These are phyloP conservation scores for Fusarium hainanense DNA, from an alignment of 2,329 filamentous ascomycete species.

Conservation along the genomic window DNA sequence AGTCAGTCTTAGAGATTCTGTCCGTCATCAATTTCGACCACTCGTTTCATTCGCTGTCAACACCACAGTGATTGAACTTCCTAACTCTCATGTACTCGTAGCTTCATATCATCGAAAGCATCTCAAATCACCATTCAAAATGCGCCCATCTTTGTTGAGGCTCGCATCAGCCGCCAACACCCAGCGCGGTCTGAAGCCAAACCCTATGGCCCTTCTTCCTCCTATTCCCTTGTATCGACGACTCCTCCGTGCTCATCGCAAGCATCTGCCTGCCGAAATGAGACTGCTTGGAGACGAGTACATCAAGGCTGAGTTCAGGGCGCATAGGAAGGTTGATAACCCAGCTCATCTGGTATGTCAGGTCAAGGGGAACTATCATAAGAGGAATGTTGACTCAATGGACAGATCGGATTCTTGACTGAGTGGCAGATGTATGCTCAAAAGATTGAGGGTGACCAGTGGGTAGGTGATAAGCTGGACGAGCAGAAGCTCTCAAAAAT, in stretches of 20 bases:
- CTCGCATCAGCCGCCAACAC: conserved; percentile 54
- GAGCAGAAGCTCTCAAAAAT: conserved; percentile 87
- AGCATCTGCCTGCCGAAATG: conserved; percentile 77
- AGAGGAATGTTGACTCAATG: conserved; percentile 13
- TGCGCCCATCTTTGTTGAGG: conserved; percentile 45
- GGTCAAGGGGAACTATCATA: background rate
- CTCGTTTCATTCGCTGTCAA: background rate
- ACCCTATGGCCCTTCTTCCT: conserved; percentile 77
- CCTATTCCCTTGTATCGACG: conserved; percentile 91
- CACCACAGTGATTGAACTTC: background rate
- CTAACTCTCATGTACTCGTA: background rate
- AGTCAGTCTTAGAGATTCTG: conserved; percentile 35
- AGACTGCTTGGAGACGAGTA: conserved; percentile 91
- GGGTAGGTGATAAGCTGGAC: conserved; percentile 88
- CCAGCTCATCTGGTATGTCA: conserved; percentile 84
- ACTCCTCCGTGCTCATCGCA: conserved; percentile 86
- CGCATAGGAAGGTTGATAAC: conserved; percentile 86
- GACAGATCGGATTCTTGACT: conserved; percentile 90
- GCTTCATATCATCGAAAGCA: background rate
- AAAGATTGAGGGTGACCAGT: conserved; percentile 85
- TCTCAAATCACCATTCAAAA: conserved; percentile 13
- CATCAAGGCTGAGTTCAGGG: conserved; percentile 90
- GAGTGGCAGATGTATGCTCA: conserved; percentile 98
- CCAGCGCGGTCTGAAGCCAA: conserved; percentile 51
- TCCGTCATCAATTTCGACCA: conserved; percentile 15